Base-by-base conservation (phyloP, 441 rosid genomes). In the Pelargonium myrrhifolium region DNA sequence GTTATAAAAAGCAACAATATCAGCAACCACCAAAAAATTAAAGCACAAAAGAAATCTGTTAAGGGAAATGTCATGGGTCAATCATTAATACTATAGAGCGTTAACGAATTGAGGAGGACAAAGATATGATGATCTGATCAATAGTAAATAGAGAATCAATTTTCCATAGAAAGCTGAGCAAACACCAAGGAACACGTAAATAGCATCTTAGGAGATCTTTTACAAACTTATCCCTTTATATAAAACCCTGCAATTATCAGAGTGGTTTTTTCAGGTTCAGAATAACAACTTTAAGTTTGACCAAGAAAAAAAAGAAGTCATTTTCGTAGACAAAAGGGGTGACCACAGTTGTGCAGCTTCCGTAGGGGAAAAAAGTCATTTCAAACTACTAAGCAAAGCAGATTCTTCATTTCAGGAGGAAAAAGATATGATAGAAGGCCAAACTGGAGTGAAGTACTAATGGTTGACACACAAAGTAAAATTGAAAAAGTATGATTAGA, bases 401-500 rank as follows among this genome's bases (percentile, higher is more conserved):
- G 0, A 39, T 9, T 39, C 43, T 39, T 39, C 43, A 39, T 39
- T 39, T 39, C 43, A 39, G 24, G 59, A 53, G 59, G 8, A 53
- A 53, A 53, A 15, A 18, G 22, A 53, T 53, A 17, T 15, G 18
- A 53, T 53, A 1, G 12, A 53, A 53, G 43, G 59, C 58, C 22
- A 15, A 15, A 6, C 8, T 51, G 20, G 58, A 51, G 9, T 17
- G 58, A 51, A 51, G 58, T 15, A 51, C 58, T 56, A 60, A 60
- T 60, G 64, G 7, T 60, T 60, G 64, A 26, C 64, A 21, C 56
- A 4, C 61, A 60, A 28, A 12, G 20, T 60, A 12, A 26, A 60
- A 60, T 26, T 60, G 31, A 12, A 24, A 60, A 24, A 61, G 11
- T 28, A 61, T 6, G 20, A 28, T 61, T 61, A 28, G 14, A 61